Percentiles rank a stretch among this genome's conserved stretches.
phyloP scores from a whole-genome alignment of 1,284 basidiomycete species.

The Bondarzewia mesenterica region DNA sequence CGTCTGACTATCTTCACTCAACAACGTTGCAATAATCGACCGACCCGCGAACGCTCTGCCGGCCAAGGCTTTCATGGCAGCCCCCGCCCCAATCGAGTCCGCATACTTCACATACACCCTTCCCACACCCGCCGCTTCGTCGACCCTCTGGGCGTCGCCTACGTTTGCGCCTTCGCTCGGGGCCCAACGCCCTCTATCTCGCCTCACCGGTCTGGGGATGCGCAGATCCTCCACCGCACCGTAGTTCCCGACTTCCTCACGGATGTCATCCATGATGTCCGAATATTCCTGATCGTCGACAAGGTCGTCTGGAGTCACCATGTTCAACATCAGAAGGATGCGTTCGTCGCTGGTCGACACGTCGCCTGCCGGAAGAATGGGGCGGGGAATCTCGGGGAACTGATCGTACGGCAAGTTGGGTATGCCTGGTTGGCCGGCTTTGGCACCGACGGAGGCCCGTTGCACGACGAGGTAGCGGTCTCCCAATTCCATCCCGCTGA shows the following conservation, averaged over 20 bases:
- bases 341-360: conserved; percentile 53
- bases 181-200: conserved; percentile 78
- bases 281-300: conserved; percentile 87
- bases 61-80: conserved; percentile 78
- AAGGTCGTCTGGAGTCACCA: conserved; percentile 95
- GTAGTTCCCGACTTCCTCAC: conserved; percentile 84
- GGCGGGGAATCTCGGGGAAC: conserved; percentile 70
- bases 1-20: conserved; percentile 74
- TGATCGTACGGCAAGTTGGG: conserved; percentile 57
- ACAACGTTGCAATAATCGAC: conserved; percentile 77
- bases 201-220: conserved; percentile 83
- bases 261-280: conserved; percentile 92
- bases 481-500: conserved; percentile 97
- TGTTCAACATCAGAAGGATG: conserved; percentile 96
- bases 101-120: conserved; percentile 87
- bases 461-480: conserved; percentile 97
- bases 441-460: conserved; percentile 88
- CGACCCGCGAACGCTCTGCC: conserved; percentile 89
- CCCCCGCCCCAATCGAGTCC: conserved; percentile 51
- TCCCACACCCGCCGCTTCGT: conserved; percentile 88
- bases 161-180: conserved; percentile 54
- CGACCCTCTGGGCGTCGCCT: conserved; percentile 58
- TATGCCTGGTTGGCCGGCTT: conserved; percentile 59
- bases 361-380: conserved; percentile 77
- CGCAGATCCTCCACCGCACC: conserved; percentile 81